Conservation (phyloP, 225 moss, liverwort and hornwort genomes). For the Asterella californica region DNA sequence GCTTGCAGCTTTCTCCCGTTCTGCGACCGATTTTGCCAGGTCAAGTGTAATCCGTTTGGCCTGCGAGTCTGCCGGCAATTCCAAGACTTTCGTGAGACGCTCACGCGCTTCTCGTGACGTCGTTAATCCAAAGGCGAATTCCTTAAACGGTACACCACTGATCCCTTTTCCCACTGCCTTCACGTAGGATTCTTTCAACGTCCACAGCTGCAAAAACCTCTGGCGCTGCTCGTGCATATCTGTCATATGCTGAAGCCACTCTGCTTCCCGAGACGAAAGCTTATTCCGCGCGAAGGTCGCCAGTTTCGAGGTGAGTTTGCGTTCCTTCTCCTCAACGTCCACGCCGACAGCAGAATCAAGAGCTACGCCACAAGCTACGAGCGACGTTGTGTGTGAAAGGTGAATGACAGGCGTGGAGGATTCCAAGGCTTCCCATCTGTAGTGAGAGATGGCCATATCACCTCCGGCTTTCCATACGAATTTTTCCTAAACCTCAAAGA, state of each 20-base stretch:
- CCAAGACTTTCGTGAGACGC: constrained; percentile 46
- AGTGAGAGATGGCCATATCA: constrained; percentile 67
- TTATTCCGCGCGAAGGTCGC: constrained; percentile 67
- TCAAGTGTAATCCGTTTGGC: constrained; percentile 32
- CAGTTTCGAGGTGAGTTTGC: constrained; percentile 59
- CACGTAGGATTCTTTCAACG: constrained; percentile 90
- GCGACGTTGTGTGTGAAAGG: constrained; percentile 79
- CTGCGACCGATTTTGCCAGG: constrained; percentile 24
- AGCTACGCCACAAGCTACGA: constrained; percentile 83
- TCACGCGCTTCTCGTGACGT: constrained; percentile 47
- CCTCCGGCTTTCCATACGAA: constrained; percentile 81
- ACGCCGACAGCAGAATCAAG: constrained; percentile 70
- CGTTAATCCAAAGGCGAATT: constrained; percentile 58
- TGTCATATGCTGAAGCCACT: constrained; percentile 60
- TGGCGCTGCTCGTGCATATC: constrained; percentile 63
- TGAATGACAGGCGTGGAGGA: constrained; percentile 73
- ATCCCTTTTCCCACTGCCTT: constrained; percentile 94
- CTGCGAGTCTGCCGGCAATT: constrained; percentile 60
- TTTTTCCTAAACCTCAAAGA: constrained; percentile 68
- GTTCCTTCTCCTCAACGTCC: constrained; percentile 80
- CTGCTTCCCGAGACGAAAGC: constrained; percentile 73
- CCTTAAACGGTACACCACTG: constrained; percentile 68
- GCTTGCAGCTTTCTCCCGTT: constrained; percentile 27
- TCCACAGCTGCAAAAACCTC: constrained; percentile 85
- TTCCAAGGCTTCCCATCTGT: constrained; percentile 49